Conservation (phyloP, 148 eudicot genomes). For the Chenopodium album region DNA sequence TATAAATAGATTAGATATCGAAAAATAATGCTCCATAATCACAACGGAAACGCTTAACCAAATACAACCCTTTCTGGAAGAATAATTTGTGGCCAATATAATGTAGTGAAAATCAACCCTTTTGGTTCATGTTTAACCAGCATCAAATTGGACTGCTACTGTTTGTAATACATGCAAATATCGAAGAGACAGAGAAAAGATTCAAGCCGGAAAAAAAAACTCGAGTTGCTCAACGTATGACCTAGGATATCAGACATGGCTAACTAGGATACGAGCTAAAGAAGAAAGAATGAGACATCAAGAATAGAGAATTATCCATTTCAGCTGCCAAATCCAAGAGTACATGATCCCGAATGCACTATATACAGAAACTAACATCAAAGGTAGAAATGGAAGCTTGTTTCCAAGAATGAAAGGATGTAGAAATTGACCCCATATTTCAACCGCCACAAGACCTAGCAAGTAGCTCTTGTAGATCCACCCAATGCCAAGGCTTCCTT, state of each 20-base stretch:
- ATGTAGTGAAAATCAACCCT: no score
- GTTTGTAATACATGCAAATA: not conserved
- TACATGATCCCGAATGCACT: conserved; percentile 75
- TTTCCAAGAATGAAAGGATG: conserved; percentile 62
- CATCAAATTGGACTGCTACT: not conserved
- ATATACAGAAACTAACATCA: conserved; percentile 67
- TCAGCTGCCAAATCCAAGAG: conserved; percentile 95
- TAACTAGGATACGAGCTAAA: not conserved
- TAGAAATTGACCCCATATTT: conserved; percentile 76
- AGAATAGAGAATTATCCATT: conserved; percentile 38
- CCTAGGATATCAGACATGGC: not conserved
- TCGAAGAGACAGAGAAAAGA: not conserved
- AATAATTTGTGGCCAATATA: no score
- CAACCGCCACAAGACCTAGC: conserved; percentile 65
- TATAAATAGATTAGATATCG: no score
- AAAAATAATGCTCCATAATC: no score
- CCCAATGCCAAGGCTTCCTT: conserved; percentile 40
- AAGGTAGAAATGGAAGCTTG: conserved; percentile 73
- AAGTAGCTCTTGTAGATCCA: conserved; percentile 61
- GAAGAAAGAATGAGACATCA: conserved; percentile 22
- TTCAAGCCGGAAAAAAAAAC: not conserved
- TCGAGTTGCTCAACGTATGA: not conserved
- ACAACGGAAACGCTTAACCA: no score
- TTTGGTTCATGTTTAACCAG: no score
- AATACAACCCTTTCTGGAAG: no score